A percentile compares a stretch with the other conserved stretches of the same genome.
Conservation (phyloP, 768 basidiomycete genomes). For the Lentinula sp. region DNA sequence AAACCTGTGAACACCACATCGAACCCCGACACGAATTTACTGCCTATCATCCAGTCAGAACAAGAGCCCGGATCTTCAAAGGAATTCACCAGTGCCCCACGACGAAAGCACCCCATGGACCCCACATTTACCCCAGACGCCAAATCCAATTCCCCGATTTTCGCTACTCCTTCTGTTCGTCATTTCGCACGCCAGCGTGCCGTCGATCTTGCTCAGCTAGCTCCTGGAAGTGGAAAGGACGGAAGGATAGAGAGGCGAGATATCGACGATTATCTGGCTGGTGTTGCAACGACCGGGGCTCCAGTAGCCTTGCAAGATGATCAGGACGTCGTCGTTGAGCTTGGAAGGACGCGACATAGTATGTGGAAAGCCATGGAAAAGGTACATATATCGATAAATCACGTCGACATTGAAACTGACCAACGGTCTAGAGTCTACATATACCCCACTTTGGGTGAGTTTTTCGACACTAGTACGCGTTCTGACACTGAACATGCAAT, state of each 20-base stretch:
- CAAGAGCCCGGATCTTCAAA: slow-evolving; percentile 1
- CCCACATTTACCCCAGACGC: slow-evolving; percentile 11
- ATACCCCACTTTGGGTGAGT: slow-evolving; percentile 80
- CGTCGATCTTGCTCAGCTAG: slow-evolving; percentile 52
- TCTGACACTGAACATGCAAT: slow-evolving; percentile 1
- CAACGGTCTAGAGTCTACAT: slow-evolving; percentile 56
- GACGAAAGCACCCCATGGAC: slow-evolving; percentile 57
- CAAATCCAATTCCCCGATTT: slow-evolving; percentile 27
- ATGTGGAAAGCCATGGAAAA: slow-evolving; percentile 93
- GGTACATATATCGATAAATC: slow-evolving; percentile 29
- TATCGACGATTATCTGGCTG: slow-evolving; percentile 53
- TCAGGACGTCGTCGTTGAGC: slow-evolving; percentile 58
- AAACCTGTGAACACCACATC: slow-evolving; percentile 11
- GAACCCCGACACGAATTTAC: not conserved
- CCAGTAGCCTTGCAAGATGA: slow-evolving; percentile 7
- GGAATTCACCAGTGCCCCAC: slow-evolving; percentile 1
- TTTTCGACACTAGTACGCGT: not conserved
- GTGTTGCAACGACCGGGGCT: slow-evolving; percentile 10
- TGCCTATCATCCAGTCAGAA: too few species aligned
- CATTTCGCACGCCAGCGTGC: slow-evolving; percentile 65
- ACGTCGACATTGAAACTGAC: not conserved
- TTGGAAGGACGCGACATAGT: slow-evolving; percentile 69
- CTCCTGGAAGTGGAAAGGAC: slow-evolving; percentile 65
- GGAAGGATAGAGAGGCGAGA: slow-evolving; percentile 75
- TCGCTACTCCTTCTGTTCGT: slow-evolving; percentile 74